Evolutionary conservation across 768 basidiomycete species (phyloP), one percentile per base, ranked within the genome.

Genomic region (Phlegmacium glaucopus): DNA sequence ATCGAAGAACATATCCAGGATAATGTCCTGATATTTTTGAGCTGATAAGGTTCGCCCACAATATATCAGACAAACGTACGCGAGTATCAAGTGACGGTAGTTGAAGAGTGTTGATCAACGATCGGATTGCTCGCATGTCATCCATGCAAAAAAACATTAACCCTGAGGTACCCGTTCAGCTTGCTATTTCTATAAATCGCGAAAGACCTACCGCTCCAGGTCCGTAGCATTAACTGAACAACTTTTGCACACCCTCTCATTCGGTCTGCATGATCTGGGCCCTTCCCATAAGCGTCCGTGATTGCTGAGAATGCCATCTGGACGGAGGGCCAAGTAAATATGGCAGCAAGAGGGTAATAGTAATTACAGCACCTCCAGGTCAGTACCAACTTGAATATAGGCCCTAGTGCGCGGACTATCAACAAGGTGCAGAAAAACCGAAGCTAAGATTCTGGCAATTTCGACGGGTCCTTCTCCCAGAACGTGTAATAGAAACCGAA

Each of bases 1-100:
- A 51, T 91, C 89, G 58, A 97, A 97, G 58, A 98, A 88, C 80
- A 96, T 87, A 56, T 98, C 92, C 44, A 98, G 72, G 29, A 97
- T 75, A 26, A 93, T 81, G 72, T 97, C 95, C 94, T 96, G 56
- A 30, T 13, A 39, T 26, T 38, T 38, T 22, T 22, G 15, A 2
- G 28, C 27, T n/a, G 3, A 22, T 5, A 22, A 22, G 9, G 1
- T 11, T 17, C 36, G 9, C 9, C 25, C 32, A 4, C 7, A 27
- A 15, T 29, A n/a, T n/a, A 16, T 13, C 39, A 9, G 47, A 37
- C 16, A n/a, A 22, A 55, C 82, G 52, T 62, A 94, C 94, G 62
- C 94, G 75, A 40, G 89, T 85, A 39, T 91, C 86, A 22, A 91
- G 74, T 2, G 89, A 91, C 1, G 95, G 94, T 67, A 96, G 90